phyloP scores from a whole-genome alignment of 108 stramenopile species.

The Stephanodiscus triporus region DNA sequence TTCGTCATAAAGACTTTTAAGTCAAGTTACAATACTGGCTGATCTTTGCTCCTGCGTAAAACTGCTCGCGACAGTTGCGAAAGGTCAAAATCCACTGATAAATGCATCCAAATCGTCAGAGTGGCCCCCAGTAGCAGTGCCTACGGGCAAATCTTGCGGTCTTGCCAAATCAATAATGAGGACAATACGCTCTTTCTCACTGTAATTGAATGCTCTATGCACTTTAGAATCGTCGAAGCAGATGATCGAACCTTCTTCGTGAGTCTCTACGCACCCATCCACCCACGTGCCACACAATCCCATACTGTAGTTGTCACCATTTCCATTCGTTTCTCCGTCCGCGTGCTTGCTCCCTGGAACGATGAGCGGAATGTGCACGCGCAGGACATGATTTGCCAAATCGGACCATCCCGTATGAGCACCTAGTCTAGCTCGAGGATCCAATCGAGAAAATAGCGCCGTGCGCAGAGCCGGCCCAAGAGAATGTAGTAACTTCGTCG shows the following conservation, averaged over 20 bases:
- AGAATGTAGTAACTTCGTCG: slow-evolving; percentile 58
- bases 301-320: slow-evolving; percentile 3
- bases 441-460: slow-evolving; percentile 91
- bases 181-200: slow-evolving; percentile 78
- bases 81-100: slow-evolving; percentile 51
- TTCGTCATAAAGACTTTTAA: no score
- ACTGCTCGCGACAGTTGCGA: no score
- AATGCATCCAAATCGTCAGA: slow-evolving; percentile 93
- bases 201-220: slow-evolving; percentile 93
- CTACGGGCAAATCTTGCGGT: slow-evolving; percentile 73
- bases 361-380: slow-evolving; percentile 90
- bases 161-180: slow-evolving; percentile 94
- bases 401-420: slow-evolving; percentile 96
- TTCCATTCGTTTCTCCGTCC: neutral
- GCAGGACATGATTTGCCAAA: slow-evolving; percentile 94
- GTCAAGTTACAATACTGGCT: no score
- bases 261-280: slow-evolving; percentile 91
- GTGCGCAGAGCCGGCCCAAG: slow-evolving; percentile 77
- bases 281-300: slow-evolving; percentile 94
- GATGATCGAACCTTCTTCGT: slow-evolving; percentile 76
- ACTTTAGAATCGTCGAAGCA: slow-evolving; percentile 96
- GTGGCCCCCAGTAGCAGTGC: slow-evolving; percentile 90
- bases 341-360: slow-evolving; percentile 64
- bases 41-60: neutral
- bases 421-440: slow-evolving; percentile 83